Conservation (phyloP, 768 basidiomycete species). For the Hygrocybe punicea region DNA sequence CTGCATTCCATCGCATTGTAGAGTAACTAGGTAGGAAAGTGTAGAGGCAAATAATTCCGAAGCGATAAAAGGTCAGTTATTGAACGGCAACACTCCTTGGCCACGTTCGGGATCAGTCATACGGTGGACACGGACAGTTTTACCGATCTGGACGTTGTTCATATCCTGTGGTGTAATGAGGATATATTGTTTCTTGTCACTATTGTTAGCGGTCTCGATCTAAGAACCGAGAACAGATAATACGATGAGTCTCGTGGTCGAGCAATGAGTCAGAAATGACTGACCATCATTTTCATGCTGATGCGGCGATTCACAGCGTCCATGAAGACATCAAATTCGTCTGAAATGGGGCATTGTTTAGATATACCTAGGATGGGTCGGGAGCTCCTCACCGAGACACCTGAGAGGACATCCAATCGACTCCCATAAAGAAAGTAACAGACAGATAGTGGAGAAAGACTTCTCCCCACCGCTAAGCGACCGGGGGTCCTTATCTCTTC, state of each 20-base stretch:
- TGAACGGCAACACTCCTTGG: conserved; percentile 1
- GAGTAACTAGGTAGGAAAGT: not conserved
- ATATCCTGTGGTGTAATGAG: conserved; percentile 96
- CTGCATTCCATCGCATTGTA: too few species aligned
- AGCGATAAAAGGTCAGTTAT: not conserved
- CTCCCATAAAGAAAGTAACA: conserved; percentile 94
- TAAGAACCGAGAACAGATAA: conserved; percentile 26
- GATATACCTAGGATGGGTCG: not conserved
- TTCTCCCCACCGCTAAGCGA: conserved; percentile 93
- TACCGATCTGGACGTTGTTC: conserved; percentile 66
- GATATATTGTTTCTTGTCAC: conserved; percentile 88
- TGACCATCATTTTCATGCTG: conserved; percentile 92
- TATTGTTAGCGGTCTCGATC: conserved; percentile 87
- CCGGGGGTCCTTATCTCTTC: conserved; percentile 76
- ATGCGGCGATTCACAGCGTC: conserved; percentile 88
- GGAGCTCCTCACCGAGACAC: conserved; percentile 64
- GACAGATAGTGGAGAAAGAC: conserved; percentile 92
- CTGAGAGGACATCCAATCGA: conserved; percentile 90
- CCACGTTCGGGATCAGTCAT: conserved; percentile 48
- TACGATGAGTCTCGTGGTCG: not conserved
- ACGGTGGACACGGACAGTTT: conserved; percentile 66
- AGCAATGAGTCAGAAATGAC: conserved; percentile 17
- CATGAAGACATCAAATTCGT: conserved; percentile 99
- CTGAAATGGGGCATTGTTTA: conserved; percentile 34
- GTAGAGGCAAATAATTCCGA: not conserved